Base-by-base conservation (phyloP, 2,329 filamentous ascomycete genomes). In the Ophiognomonia clavigignenti-juglandacearum region DNA sequence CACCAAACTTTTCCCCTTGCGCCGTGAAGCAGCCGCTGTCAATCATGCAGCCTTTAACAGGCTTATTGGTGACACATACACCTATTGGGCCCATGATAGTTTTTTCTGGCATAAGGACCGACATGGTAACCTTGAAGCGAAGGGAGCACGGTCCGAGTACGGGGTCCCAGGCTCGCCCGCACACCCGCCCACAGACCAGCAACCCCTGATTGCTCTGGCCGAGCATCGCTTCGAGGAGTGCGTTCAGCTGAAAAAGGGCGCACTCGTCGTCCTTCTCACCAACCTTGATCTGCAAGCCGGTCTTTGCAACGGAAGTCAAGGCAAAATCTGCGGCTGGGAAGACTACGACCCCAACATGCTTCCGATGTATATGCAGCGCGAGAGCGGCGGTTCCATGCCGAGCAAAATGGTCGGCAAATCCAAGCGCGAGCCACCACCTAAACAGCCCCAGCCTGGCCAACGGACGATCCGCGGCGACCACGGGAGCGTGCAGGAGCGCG, bases 201-300 rank as follows among this genome's bases (percentile, higher is more conserved):
- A 57, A 29, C 56, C 64, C 0, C 54, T 72, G 2, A 47, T 48
- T 2, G 61, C 61, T 1, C 61, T 74, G 2, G 56, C 61, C 13
- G 70, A 76, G 13, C 74, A 78, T 52, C 67, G 71, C 1, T 75
- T 70, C 43, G 69, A 73, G 10, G 54, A 62, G 0, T 53, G 58
- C 3, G 56, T 75, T 13, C 56, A 70, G 45, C 62, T 79, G 13
- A 79, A 78, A 47, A 55, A 65, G 27, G 71, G 70, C 18, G 76
- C 76, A 70, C 65, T 71, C 3, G 74, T 80, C 5, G 68, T 80
- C 5, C 64, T 81, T 2, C 68, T 77, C 3, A 62, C 65, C 14
- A 80, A 80, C 47, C 57, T 80, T 6, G 67, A 70, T 48, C 57
- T 73, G 4, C 26, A 45, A 0, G 32, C 38, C 2, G 66, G 67